These are phyloP conservation scores for Berkeleyomyces rouxiae DNA, from an alignment of 2,329 filamentous ascomycete species.

Conservation along the genomic window DNA sequence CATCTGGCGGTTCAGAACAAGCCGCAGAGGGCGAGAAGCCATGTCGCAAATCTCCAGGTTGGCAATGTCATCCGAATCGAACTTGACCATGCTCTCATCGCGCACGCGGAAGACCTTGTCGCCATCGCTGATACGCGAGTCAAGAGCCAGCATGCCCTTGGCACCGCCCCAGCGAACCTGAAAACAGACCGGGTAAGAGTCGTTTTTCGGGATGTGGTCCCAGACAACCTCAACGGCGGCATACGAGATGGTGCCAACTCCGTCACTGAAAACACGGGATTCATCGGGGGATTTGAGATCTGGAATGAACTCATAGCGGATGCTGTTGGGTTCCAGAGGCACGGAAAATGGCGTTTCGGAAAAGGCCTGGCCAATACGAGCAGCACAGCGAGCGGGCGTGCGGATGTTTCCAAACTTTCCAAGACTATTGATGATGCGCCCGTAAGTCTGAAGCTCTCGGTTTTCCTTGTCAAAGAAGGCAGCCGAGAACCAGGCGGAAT, in stretches of 20 bases:
- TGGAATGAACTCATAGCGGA: constrained; percentile 22
- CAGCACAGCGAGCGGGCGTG: constrained; percentile 39
- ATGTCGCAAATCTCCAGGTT: constrained; percentile 59
- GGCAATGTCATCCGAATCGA: constrained; percentile 34
- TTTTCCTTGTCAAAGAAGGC: constrained; percentile 25
- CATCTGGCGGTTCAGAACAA: constrained; percentile 61
- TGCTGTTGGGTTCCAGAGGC: constrained; percentile 25
- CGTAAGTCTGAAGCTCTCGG: constrained; percentile 21
- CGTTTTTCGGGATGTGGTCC: constrained; percentile 30
- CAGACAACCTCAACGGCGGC: constrained; percentile 44
- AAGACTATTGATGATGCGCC: constrained; percentile 29
- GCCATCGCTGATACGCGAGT: constrained; percentile 37
- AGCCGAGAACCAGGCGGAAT: constrained; percentile 49
- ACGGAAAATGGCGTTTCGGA: constrained; percentile 56
- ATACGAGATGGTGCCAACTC: constrained; percentile 56
- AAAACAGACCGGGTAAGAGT: constrained; percentile 43
- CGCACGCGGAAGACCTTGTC: constrained; percentile 47
- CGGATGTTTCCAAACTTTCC: constrained; percentile 35
- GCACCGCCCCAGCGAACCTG: constrained; percentile 60
- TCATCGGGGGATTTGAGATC: constrained; percentile 36
- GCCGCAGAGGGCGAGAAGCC: constrained; percentile 46
- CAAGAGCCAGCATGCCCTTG: constrained; percentile 65
- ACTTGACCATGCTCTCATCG: constrained; percentile 63
- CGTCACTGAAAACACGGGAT: constrained; percentile 56
- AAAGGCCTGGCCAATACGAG: constrained; percentile 50